Conservation (phyloP, 2,329 filamentous ascomycete genomes). For the Fusarium phyllophilum region DNA sequence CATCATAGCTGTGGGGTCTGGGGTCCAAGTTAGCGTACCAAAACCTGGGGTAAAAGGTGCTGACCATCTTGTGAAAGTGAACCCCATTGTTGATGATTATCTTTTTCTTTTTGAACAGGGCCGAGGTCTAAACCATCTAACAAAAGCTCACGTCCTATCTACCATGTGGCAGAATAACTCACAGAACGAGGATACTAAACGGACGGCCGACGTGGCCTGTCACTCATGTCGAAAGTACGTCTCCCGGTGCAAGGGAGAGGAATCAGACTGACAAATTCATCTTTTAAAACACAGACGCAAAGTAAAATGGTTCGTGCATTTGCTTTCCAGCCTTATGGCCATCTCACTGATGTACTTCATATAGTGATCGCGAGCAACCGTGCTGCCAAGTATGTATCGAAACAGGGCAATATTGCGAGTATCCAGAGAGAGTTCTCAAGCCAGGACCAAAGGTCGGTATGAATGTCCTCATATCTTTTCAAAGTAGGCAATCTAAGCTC, state of each 20-base stretch:
- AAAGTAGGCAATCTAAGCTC: fast-evolving
- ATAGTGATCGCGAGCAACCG: neutral
- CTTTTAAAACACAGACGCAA: neutral
- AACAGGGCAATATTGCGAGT: neutral
- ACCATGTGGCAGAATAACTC: neutral
- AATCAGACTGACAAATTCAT: neutral
- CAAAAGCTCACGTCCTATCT: neutral
- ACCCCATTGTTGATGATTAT: neutral
- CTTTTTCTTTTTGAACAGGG: neutral
- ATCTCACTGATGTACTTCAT: fast-evolving
- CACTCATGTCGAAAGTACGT: neutral
- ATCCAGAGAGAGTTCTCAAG: neutral
- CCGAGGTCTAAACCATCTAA: neutral
- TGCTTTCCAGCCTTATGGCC: fast-evolving
- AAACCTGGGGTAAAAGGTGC: neutral
- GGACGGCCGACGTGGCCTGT: neutral
- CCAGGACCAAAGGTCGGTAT: neutral
- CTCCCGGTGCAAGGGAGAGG: fast-evolving
- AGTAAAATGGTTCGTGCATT: neutral
- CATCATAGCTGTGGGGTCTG: neutral
- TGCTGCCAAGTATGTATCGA: neutral
- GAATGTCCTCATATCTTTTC: too few relatives aligned
- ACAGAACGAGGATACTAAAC: neutral
- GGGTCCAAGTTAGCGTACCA: neutral
- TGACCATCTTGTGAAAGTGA: neutral